Conservation (phyloP, 306 rosid genomes). For the Trifolium repens region DNA sequence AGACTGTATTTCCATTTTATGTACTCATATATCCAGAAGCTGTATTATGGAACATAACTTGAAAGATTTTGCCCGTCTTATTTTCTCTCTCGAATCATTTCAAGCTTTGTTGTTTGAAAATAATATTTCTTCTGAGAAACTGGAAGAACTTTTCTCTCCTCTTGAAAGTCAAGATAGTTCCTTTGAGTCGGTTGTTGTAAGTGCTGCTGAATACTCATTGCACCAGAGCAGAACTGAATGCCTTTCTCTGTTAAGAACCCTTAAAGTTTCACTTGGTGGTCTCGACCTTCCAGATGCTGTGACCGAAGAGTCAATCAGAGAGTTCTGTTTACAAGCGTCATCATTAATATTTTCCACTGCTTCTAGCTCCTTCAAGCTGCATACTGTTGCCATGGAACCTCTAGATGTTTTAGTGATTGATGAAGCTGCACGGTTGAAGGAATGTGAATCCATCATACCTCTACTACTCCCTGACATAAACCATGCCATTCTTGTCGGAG, state of each 20-base stretch:
- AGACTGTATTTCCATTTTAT: constrained; percentile 48
- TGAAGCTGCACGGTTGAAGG: constrained; percentile 80
- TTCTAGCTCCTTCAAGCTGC: constrained; percentile 66
- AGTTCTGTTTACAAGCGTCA: constrained; percentile 65
- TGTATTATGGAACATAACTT: constrained; percentile 48
- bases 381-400: constrained; percentile 50
- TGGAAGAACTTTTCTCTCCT: constrained; percentile 56
- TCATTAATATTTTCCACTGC: constrained; percentile 71
- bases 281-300: constrained; percentile 51
- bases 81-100: constrained; percentile 47
- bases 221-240: constrained; percentile 48
- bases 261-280: constrained; percentile 50
- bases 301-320: constrained; percentile 29
- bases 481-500: constrained; percentile 78
- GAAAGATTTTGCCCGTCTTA: constrained; percentile 41
- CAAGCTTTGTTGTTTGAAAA: constrained; percentile 47
- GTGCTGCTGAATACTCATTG: constrained; percentile 32
- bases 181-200: neutral
- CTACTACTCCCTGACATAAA: constrained; percentile 57
- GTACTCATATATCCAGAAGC: constrained; percentile 60
- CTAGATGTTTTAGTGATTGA: constrained; percentile 63
- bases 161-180: constrained; percentile 12
- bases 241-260: constrained; percentile 48
- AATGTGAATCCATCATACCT: constrained; percentile 78
- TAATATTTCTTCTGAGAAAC: constrained; percentile 35